A percentile compares a stretch with the other conserved stretches of the same genome.
Evolutionary conservation across 2,329 filamentous ascomycete species (phyloP).

Genomic region (Aspergillus sojae): DNA sequence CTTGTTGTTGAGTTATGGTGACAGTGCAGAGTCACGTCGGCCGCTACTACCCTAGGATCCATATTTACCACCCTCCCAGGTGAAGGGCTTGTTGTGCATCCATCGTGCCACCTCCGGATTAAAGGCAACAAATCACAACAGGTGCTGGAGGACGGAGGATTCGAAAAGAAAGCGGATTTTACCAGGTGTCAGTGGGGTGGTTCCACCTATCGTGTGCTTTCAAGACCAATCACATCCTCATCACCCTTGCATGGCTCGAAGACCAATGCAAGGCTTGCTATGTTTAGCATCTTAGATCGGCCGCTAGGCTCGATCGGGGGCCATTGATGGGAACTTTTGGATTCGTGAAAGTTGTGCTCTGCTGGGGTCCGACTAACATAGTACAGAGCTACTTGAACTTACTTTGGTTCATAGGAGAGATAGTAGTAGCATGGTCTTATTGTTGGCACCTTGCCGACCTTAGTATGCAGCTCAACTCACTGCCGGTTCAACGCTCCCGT

Average conservation of each 20-base stretch:
- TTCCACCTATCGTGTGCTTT: constrained; percentile 6
- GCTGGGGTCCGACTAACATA: background rate
- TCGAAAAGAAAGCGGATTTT: constrained; percentile 12
- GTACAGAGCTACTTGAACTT: background rate
- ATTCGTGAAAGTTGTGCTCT: background rate
- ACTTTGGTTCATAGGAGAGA: background rate
- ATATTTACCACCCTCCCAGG: constrained; percentile 8
- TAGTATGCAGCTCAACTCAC: background rate
- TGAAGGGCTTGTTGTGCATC: constrained; percentile 15
- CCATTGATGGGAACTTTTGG: background rate
- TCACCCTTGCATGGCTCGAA: constrained; percentile 14
- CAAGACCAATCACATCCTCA: constrained; percentile 12
- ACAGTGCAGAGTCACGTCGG: constrained; percentile 36
- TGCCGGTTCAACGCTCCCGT: background rate
- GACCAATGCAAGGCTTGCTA: constrained; percentile 28
- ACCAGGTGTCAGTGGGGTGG: constrained; percentile 11
- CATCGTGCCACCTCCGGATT: constrained; percentile 22
- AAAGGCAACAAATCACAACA: constrained; percentile 14
- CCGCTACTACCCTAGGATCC: constrained; percentile 18
- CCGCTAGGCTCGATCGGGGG: constrained; percentile 15
- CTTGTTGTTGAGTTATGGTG: constrained; percentile 21
- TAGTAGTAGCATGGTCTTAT: background rate
- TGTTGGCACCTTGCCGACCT: background rate
- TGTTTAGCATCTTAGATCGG: constrained; percentile 30
- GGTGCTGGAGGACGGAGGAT: constrained; percentile 12